phyloP scores from a whole-genome alignment of 73 alveolate genomes.

The Tetrahymena borealis region DNA sequence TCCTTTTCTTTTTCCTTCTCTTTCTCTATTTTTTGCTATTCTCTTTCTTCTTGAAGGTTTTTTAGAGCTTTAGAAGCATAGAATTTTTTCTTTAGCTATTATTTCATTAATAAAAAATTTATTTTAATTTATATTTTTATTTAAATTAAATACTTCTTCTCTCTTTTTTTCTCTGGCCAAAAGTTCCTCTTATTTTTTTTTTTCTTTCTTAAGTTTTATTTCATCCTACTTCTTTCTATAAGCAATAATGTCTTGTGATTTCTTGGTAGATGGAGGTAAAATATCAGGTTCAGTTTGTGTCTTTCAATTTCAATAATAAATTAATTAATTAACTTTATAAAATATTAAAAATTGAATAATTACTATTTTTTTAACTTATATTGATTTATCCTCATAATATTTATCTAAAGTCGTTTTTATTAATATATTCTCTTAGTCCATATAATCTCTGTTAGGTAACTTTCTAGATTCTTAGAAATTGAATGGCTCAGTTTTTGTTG shows the following conservation, averaged over 20 bases:
- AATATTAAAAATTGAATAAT: too few relatives aligned
- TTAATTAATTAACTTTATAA: too few relatives aligned
- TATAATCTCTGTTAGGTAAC: background rate
- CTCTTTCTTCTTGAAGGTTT: background rate
- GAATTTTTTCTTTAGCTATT: background rate
- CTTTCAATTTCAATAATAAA: background rate
- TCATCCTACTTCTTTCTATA: background rate
- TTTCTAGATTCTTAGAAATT: background rate
- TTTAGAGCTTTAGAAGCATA: background rate
- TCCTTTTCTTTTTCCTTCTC: background rate
- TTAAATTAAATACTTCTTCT: background rate
- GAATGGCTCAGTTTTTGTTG: background rate
- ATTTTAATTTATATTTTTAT: background rate
- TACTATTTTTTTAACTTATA: background rate
- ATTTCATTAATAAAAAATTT: background rate
- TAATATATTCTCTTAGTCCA: background rate
- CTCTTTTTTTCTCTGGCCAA: background rate
- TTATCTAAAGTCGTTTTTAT: background rate
- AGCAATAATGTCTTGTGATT: background rate
- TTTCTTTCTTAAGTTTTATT: background rate
- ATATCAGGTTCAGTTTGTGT: background rate
- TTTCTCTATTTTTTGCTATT: background rate
- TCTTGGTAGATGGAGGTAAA: background rate
- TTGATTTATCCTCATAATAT: background rate
- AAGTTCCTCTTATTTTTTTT: background rate